Base-by-base conservation (phyloP, 371 early-diverging fungal species). In the Syncephalastrum monosporum region DNA sequence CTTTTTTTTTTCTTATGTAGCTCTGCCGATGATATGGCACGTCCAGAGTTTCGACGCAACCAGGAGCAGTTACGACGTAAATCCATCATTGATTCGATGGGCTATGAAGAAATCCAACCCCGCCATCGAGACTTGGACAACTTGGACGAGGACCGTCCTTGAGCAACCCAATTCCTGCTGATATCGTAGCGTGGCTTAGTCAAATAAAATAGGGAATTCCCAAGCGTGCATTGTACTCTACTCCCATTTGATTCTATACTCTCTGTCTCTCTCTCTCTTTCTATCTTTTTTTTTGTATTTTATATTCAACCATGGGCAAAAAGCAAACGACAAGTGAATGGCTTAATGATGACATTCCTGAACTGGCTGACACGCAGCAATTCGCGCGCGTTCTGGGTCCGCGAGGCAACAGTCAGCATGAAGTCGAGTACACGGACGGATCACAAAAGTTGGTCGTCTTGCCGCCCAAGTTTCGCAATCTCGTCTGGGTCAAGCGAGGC, bases 401-500 rank as follows among this genome's bases (percentile, higher is more conserved):
- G 13, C 75, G 90, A 56, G 91, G 91, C 29, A 89, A 91, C 60
- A 82, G 87, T 47, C 77, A 89, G 61, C 88, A 89, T 68, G 87
- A 89, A 64, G 82, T 88, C 7, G 84, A 82, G 47, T 82, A 82
- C 47, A 62, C 74, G 0, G 77, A 86, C 43, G 79, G 80, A 6
- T 61, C 59, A 7, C 71, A 62, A 25, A 81, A 79, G 33, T 75
- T 91, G 33, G 93, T 84, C 52, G 81, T 78, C 53, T 69, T 93
- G 53, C 94, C 92, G 19, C 83, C 90, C 19, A 82, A 79, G 57
- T 93, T 88, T 75, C 84, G 91, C 57, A 91, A 86, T 59, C 65
- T 88, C 5, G 83, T 93, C 53, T 93, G 93, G 92, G 86, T 93
- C 29, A 92, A 91, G 66, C 74, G 91, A 71, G 92, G 92, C 79